Evolutionary conservation across 148 eudicot species (phyloP).

Genomic region (Silene latifolia): DNA sequence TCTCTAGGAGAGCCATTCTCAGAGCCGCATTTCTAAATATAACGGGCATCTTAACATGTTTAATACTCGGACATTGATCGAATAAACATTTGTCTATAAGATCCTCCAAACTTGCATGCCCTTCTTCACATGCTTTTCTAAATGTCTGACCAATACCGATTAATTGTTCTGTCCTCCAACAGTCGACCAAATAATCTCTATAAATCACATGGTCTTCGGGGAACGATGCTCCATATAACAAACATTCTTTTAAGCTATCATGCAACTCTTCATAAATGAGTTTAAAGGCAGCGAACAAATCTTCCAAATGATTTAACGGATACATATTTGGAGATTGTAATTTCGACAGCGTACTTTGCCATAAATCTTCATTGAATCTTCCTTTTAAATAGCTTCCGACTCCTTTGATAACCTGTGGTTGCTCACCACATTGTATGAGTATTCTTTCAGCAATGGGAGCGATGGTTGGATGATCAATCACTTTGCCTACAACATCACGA

Average conservation of each 20-base stretch:
- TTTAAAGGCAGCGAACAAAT: background rate
- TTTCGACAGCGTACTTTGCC: background rate
- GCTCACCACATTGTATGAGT: background rate
- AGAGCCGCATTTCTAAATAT: background rate
- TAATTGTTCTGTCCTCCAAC: background rate
- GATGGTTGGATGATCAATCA: background rate
- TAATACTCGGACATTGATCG: background rate
- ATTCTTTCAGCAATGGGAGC: background rate
- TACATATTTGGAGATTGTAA: background rate
- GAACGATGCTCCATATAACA: background rate
- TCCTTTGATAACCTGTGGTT: background rate
- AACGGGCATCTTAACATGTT: background rate
- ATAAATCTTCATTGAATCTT: background rate
- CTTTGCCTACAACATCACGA: background rate
- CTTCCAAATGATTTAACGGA: background rate
- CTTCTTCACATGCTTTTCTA: background rate
- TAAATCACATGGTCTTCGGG: background rate
- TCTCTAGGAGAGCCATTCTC: background rate
- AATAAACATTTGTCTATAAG: background rate
- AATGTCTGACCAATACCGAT: background rate
- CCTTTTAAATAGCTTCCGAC: background rate
- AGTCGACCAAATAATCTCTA: background rate
- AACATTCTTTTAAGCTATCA: background rate
- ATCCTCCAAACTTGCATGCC: background rate
- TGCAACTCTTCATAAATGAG: background rate